Conservation (phyloP, 176 grass and related monocot species). For the Guadua angustifolia region DNA sequence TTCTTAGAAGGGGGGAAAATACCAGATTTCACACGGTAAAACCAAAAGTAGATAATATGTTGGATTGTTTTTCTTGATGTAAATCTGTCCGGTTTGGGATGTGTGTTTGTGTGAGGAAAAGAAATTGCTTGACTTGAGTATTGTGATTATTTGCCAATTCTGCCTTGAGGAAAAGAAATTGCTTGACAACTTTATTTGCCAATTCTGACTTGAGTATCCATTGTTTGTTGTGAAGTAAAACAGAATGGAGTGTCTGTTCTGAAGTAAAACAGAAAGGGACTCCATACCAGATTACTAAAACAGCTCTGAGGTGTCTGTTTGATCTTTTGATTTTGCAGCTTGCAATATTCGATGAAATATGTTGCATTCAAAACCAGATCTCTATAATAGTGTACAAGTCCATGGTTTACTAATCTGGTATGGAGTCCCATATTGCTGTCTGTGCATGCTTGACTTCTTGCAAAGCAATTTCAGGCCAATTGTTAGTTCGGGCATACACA, state of each 20-base stretch:
- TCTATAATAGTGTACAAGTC: not conserved
- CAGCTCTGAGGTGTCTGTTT: not conserved
- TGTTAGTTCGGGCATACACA: not conserved
- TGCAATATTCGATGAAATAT: not conserved
- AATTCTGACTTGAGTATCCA: not conserved
- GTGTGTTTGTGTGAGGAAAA: not conserved
- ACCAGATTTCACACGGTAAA: not conserved
- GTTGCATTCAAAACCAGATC: not conserved
- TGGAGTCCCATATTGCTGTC: not conserved
- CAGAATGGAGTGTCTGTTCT: no score
- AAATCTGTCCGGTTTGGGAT: constrained; percentile 19
- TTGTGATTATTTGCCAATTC: not conserved
- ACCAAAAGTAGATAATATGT: not conserved
- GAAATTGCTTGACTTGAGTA: not conserved
- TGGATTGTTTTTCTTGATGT: constrained; percentile 1
- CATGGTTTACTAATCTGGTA: not conserved
- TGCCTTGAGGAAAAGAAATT: no score
- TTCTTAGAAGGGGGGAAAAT: not conserved
- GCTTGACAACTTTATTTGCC: no score
- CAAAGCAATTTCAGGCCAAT: not conserved
- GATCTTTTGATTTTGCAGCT: not conserved
- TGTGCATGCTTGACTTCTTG: not conserved
- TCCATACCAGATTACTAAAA: no score
- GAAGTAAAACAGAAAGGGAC: no score
- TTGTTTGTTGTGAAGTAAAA: not conserved